Evolutionary conservation across 1,139 yeast species (phyloP).

Genomic region (Candida smagusa): DNA sequence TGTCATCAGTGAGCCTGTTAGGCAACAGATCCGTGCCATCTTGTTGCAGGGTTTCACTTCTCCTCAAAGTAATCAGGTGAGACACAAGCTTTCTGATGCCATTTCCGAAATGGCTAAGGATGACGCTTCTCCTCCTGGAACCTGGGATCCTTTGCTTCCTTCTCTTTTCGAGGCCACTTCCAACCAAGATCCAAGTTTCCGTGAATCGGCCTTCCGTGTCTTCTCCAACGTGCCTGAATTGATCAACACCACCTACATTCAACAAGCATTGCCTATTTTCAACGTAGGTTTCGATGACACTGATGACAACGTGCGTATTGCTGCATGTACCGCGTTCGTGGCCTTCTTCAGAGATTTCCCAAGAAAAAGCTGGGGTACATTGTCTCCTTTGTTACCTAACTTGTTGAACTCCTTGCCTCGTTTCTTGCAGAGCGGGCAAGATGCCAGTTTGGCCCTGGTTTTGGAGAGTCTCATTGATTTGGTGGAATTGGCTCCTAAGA

Average conservation of each 20-base stretch:
- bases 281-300: conserved; percentile 76
- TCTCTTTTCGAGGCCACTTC: conserved; percentile 68
- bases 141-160: conserved; percentile 79
- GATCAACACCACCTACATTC: conserved; percentile 56
- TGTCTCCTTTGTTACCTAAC: conserved; percentile 78
- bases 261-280: conserved; percentile 65
- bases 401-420: conserved; percentile 84
- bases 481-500: conserved; percentile 90
- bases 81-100: conserved; percentile 92
- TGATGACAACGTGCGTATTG: conserved; percentile 80
- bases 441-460: conserved; percentile 79
- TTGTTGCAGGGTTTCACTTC: conserved; percentile 71
- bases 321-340: conserved; percentile 90
- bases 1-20: conserved; percentile 55
- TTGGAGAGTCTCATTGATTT: conserved; percentile 85
- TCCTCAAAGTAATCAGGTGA: conserved; percentile 64
- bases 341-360: conserved; percentile 83
- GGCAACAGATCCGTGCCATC: conserved; percentile 59
- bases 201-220: conserved; percentile 91
- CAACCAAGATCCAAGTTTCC: conserved; percentile 62
- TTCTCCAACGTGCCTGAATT: conserved; percentile 81
- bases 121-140: conserved; percentile 46
- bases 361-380: conserved; percentile 68
- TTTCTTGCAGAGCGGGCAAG: conserved; percentile 74
- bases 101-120: conserved; percentile 86